A percentile compares a stretch with the other conserved stretches of the same genome.
phyloP scores from a whole-genome alignment of 2,329 filamentous ascomycete genomes.

The Coniochaeta sp. region DNA sequence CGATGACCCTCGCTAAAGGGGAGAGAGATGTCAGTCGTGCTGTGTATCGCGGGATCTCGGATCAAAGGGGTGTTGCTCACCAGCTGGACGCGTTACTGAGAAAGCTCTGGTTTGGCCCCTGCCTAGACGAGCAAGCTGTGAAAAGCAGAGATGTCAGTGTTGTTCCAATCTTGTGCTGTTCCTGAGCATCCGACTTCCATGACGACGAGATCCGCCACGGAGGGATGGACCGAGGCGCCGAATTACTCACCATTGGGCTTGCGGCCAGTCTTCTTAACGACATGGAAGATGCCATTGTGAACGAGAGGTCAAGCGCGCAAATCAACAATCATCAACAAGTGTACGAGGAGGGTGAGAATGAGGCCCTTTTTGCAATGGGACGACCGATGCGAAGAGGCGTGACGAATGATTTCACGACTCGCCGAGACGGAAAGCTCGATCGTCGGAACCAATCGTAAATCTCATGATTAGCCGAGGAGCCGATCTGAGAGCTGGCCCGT shows the following conservation, averaged over 20 bases:
- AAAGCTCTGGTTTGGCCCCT: conserved; percentile 68
- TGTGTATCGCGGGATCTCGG: not conserved
- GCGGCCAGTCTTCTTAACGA: conserved; percentile 53
- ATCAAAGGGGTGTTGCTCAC: conserved; percentile 36
- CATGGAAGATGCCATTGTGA: conserved; percentile 54
- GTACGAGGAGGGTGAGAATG: not conserved
- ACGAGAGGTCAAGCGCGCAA: conserved; percentile 15
- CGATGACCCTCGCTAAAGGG: conserved; percentile 68
- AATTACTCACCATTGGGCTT: conserved; percentile 45
- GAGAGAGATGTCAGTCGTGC: conserved; percentile 5
- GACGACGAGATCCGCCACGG: not conserved
- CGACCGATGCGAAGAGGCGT: not conserved
- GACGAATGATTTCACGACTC: conserved; percentile 8
- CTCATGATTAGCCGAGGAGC: conserved; percentile 22
- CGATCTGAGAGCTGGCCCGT: conserved; percentile 12
- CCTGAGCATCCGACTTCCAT: not conserved
- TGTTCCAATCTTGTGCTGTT: not conserved
- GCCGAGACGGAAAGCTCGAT: conserved; percentile 4
- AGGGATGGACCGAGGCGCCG: not conserved
- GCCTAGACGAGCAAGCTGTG: conserved; percentile 55
- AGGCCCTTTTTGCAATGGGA: not conserved
- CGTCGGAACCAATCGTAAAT: conserved; percentile 15
- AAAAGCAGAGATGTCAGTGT: not conserved
- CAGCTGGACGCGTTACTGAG: conserved; percentile 75
- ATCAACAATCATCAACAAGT: not conserved